These are phyloP conservation scores for Ambrosiella beaveri DNA, from an alignment of 2,329 filamentous ascomycete genomes.

Conservation along the genomic window DNA sequence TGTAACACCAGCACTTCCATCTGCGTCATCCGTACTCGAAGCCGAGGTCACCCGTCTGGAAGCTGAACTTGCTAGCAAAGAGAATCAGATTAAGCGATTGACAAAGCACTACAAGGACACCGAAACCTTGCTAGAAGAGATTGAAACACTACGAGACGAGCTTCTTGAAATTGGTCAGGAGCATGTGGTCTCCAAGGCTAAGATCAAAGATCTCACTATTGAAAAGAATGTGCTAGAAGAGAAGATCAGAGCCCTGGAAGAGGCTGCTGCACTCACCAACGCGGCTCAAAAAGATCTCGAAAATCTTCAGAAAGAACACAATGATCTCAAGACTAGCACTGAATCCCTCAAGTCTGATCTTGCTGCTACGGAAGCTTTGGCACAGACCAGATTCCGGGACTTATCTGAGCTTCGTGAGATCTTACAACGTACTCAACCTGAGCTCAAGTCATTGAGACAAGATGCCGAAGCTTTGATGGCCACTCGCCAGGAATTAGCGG, in stretches of 20 bases:
- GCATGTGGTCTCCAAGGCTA: slow-evolving; percentile 67
- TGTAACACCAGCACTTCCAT: neutral
- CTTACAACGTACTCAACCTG: slow-evolving; percentile 70
- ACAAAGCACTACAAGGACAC: slow-evolving; percentile 55
- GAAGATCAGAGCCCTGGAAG: slow-evolving; percentile 48
- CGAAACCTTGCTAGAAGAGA: slow-evolving; percentile 67
- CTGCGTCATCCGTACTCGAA: slow-evolving; percentile 24
- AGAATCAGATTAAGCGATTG: slow-evolving; percentile 54
- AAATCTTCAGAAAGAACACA: slow-evolving; percentile 29
- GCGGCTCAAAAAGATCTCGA: slow-evolving; percentile 4
- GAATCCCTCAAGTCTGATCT: slow-evolving; percentile 64
- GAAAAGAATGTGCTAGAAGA: slow-evolving; percentile 33
- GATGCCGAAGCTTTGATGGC: slow-evolving; percentile 61
- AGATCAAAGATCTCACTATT: slow-evolving; percentile 40
- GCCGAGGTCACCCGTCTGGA: slow-evolving; percentile 33
- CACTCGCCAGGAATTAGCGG: slow-evolving; percentile 55
- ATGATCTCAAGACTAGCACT: slow-evolving; percentile 54
- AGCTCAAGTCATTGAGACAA: slow-evolving; percentile 60
- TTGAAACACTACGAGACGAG: slow-evolving; percentile 67
- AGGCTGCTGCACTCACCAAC: slow-evolving; percentile 33
- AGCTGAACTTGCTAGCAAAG: slow-evolving; percentile 43
- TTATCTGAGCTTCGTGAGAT: slow-evolving; percentile 63
- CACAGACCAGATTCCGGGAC: slow-evolving; percentile 76
- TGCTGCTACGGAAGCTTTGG: slow-evolving; percentile 68
- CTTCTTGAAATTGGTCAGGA: slow-evolving; percentile 65